Evolutionary conservation across 192 early-diverging fungal genomes (phyloP).

Genomic region (Chytriomyces sp.): DNA sequence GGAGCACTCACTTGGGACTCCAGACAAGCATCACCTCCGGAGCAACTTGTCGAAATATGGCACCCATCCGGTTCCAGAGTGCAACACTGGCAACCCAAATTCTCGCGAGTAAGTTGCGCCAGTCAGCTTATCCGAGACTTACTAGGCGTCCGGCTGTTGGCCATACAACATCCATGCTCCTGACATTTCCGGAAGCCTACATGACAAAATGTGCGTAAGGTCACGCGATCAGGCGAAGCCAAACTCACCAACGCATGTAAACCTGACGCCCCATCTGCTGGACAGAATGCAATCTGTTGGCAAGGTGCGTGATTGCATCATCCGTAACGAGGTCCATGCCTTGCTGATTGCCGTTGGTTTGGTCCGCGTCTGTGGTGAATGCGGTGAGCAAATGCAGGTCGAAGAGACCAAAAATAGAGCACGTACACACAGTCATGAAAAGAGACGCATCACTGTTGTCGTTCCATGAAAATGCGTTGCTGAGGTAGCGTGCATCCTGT

Average conservation of each 20-base stretch:
- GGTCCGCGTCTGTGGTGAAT: neutral
- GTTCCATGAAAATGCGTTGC: neutral
- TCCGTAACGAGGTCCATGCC: constrained; percentile 11
- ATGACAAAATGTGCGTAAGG: no score
- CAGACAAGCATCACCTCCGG: no score
- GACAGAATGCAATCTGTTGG: neutral
- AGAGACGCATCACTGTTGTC: constrained; percentile 5
- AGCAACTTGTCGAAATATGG: no score
- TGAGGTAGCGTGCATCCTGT: neutral
- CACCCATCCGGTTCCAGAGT: no score
- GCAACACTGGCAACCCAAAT: no score
- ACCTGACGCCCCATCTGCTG: constrained; percentile 1
- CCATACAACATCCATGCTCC: no score
- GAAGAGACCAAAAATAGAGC: neutral
- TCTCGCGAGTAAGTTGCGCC: no score
- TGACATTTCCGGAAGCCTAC: no score
- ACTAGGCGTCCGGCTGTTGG: no score
- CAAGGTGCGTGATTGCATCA: constrained; percentile 1
- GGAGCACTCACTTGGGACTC: no score
- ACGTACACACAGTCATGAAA: constrained; percentile 19
- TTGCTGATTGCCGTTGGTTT: neutral
- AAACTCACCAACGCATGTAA: constrained; percentile 11
- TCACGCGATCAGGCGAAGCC: no score
- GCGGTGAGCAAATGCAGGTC: neutral
- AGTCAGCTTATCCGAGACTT: no score